Percentiles rank a stretch among this genome's conserved stretches.
Conservation (phyloP, 148 eudicot species). For the Nepenthes mirabilis region DNA sequence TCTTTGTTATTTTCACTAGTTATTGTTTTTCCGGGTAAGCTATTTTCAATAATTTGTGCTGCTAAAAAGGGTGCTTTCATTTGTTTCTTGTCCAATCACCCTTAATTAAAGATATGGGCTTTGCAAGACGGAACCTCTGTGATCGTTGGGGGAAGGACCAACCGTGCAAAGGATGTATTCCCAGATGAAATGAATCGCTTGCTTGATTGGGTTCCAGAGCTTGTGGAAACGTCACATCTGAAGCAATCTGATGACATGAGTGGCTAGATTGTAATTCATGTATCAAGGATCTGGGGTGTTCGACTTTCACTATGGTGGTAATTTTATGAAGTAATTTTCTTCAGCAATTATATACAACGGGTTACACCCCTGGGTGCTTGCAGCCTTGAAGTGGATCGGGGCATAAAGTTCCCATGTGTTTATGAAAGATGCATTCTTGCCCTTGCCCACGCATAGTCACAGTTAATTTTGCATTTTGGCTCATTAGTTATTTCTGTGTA, state of each 20-base stretch:
- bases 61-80: background rate
- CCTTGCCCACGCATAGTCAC: too few relatives aligned
- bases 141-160: conserved; percentile 91
- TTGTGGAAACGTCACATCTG: conserved; percentile 35
- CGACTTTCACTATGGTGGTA: too few relatives aligned
- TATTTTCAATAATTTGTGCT: background rate
- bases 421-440: too few relatives aligned
- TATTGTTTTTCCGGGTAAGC: background rate
- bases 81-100: conserved; percentile 7
- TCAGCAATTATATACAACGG: too few relatives aligned
- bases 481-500: too few relatives aligned
- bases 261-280: conserved; percentile 17
- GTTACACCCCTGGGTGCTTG: too few relatives aligned
- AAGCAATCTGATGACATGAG: conserved; percentile 19
- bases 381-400: too few relatives aligned
- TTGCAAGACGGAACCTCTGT: conserved; percentile 90
- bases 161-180: conserved; percentile 78
- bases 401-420: too few relatives aligned
- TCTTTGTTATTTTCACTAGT: too few relatives aligned
- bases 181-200: conserved; percentile 58
- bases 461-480: too few relatives aligned
- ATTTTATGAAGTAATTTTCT: too few relatives aligned
- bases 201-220: conserved; percentile 80
- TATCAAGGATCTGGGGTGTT: too few relatives aligned
- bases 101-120: conserved; percentile 70